Percentiles rank a stretch among this genome's conserved stretches.
Evolutionary conservation across 352 stramenopile species (phyloP).

Genomic region (Phytophthora pseudosyringae): DNA sequence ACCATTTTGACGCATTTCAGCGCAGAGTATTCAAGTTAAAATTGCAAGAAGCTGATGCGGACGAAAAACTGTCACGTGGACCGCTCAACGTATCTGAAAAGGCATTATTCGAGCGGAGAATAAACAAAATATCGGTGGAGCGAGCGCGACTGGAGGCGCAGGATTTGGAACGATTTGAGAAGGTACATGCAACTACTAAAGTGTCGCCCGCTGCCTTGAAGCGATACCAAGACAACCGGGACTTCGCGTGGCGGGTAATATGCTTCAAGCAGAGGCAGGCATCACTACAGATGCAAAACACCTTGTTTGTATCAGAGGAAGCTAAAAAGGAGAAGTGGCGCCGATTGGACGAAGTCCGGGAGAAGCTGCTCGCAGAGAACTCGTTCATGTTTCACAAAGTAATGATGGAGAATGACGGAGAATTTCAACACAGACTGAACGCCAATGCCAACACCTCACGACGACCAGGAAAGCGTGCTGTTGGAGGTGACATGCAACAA

Average conservation of each 20-base stretch:
- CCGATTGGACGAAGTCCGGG: slow-evolving; percentile 14
- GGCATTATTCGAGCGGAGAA: slow-evolving; percentile 9
- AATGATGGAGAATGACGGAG: slow-evolving; percentile 13
- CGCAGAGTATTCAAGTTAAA: slow-evolving; percentile 34
- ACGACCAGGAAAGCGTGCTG: slow-evolving; percentile 2
- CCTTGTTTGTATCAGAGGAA: slow-evolving; percentile 8
- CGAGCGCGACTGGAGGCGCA: slow-evolving; percentile 15
- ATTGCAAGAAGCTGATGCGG: slow-evolving; percentile 25
- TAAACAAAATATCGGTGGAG: slow-evolving; percentile 1
- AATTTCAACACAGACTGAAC: background rate
- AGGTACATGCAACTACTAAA: slow-evolving; percentile 7
- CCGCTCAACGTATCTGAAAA: background rate
- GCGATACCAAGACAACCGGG: slow-evolving; percentile 18
- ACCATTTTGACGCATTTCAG: slow-evolving; percentile 11
- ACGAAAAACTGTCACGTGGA: slow-evolving; percentile 5
- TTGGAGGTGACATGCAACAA: background rate
- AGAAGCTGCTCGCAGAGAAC: slow-evolving; percentile 22
- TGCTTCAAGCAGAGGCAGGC: slow-evolving; percentile 18
- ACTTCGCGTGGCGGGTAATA: slow-evolving; percentile 23
- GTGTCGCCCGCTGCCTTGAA: slow-evolving; percentile 11
- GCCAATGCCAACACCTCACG: background rate
- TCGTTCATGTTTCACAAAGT: slow-evolving; percentile 24
- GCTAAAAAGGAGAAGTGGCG: background rate
- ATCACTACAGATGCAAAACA: slow-evolving; percentile 15
- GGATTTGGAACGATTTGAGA: slow-evolving; percentile 28